A percentile compares a stretch with the other conserved stretches of the same genome.
phyloP scores from a whole-genome alignment of 306 rosid genomes.

The Rosa rugosa region DNA sequence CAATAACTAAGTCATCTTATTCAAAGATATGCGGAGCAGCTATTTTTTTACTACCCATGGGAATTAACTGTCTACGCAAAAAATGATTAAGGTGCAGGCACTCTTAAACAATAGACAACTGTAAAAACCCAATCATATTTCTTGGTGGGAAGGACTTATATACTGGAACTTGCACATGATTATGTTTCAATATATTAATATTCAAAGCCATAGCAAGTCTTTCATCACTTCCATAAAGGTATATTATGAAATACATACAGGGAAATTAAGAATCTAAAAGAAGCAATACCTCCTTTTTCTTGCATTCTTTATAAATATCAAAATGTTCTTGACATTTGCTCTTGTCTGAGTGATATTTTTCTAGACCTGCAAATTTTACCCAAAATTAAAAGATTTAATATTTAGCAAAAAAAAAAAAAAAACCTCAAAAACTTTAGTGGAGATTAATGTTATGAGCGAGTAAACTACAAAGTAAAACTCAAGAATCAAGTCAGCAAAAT shows the following conservation, averaged over 20 bases:
- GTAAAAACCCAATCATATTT: neutral
- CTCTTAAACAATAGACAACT: neutral
- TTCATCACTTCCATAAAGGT: neutral
- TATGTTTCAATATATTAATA: neutral
- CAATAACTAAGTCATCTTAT: neutral
- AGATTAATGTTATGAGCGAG: neutral
- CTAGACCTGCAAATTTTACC: conserved; percentile 57
- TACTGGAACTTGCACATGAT: neutral
- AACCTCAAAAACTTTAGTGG: neutral
- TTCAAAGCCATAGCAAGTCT: neutral
- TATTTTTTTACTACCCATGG: neutral
- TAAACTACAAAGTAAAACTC: neutral
- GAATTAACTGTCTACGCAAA: neutral
- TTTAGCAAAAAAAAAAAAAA: neutral
- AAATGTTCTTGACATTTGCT: conserved; percentile 92
- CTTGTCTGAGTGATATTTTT: conserved; percentile 61
- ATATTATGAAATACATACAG: conserved; percentile 5
- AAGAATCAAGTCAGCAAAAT: neutral
- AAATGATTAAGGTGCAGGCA: neutral
- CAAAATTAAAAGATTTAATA: neutral
- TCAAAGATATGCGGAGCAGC: neutral
- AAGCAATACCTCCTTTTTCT: conserved; percentile 80
- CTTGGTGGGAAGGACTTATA: neutral
- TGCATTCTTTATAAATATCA: conserved; percentile 92
- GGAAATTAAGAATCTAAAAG: conserved; percentile 9